Evolutionary conservation across 768 basidiomycete genomes (phyloP), one percentile per base, ranked within the genome.

Genomic region (Mycena polygramma): DNA sequence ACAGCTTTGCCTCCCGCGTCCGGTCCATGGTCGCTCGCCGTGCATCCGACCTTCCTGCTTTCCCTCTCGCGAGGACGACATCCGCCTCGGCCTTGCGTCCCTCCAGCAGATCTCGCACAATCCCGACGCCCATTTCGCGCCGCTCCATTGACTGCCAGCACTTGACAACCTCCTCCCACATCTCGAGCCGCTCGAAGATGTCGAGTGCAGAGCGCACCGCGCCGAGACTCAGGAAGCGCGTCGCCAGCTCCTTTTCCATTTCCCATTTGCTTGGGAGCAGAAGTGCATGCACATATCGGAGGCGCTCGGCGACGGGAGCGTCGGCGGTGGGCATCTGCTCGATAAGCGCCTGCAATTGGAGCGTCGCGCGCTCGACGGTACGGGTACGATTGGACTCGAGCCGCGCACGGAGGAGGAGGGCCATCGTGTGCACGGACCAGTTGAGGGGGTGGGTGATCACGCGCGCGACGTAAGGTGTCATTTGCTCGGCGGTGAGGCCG

Each of bases 361-460:
- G 85, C 2, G 93, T 91, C 3, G 96, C 91, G 30, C 98, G 90
- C 79, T 99, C 98, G 74, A 97, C 93, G 17, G 98, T 99, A 26
- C 98, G 90, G 0, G 94, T 94, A 51, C 98, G 89, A 20, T 88
- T 84, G 0, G 96, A 88, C 79, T 99, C 97, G 67, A 98, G 90
- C 9, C 98, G 90, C 13, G 97, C 94, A 36, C 98, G 93, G 35
- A 98, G 89, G 58, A 99, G 88, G 61, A 99, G 90, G 36, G 96
- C 97, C 90, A 97, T 97, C 45, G 97, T 97, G 82, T 99, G 95
- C 37, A 99, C 86, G 7, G 95, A 93, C 98, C 98, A 99, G 79
- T 98, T 99, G 64, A 86, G 84, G 2, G 96, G 95, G 77, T 98
- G 95, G 1, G 91, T 85, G 73, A 99, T 89, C 45, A 98, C 95